Evolutionary conservation across 129 eudicot genomes (phyloP), one percentile per base, ranked within the genome.

Genomic region (Apium graveolens): DNA sequence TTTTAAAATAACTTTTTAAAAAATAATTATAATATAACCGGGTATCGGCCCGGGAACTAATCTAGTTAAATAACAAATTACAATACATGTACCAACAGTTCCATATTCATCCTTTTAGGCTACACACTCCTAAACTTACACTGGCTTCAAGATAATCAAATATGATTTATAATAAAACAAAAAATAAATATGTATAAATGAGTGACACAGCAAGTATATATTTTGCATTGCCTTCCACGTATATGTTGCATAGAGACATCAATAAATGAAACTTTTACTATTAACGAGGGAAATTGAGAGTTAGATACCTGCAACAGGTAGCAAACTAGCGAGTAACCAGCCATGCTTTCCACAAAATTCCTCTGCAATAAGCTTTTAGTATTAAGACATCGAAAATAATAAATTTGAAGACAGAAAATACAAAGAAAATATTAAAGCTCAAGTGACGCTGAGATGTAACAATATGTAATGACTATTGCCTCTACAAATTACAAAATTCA

Each of bases 321-420:
- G 96, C 99, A 96, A 70, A 96, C 99, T 42, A 96, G 89, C 66
- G 99, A 96, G 88, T 96, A 96, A 53, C 99, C 99, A 77, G 99
- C 99, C 99, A 96, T 96, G 82, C 99, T 96, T 86, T 96, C 99
- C 75, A 96, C 99, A 84, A 92, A 96, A 86, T 96, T 96, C 80
- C 99, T 90, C 99, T 96, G 93, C 89, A 81, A 80, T 63, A 66
- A 82, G 38, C 81, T 80, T 75, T 41, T 78, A 78, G 70, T 24
- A 84, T 55, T 60, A 71, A 78, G 79, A 81, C 44, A 46, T 37
- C 8, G 82, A 24, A 37, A 75, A 37, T 7, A 13, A 80, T 41
- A 39, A 13, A 26, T 43, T 44, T 44, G 26, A 27, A 43, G 16
- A 26, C 60, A 74, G 21, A 32, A 17, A 31, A 31, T 31, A 66